Conservation (phyloP, 2,329 filamentous ascomycete genomes). For the Sordariomycetes sp. region DNA sequence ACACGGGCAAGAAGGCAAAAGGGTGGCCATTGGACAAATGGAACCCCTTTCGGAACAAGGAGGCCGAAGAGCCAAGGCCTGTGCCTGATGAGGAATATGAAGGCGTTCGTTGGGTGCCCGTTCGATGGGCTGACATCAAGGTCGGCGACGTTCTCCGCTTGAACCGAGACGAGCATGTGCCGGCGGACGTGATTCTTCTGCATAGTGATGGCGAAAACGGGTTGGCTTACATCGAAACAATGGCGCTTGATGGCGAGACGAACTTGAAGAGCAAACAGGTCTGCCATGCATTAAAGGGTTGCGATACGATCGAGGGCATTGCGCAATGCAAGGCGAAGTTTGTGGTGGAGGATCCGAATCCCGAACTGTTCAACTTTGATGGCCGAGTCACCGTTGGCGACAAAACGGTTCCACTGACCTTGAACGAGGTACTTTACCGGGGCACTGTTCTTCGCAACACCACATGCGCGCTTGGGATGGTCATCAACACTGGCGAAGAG, state of each 20-base stretch:
- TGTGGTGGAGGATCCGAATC: conserved; percentile 68
- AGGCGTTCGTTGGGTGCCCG: conserved; percentile 40
- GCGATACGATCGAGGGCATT: conserved; percentile 45
- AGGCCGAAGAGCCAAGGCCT: conserved; percentile 15
- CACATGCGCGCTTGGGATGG: conserved; percentile 59
- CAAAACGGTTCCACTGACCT: conserved; percentile 60
- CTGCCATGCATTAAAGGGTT: conserved; percentile 50
- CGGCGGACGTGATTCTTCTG: conserved; percentile 74
- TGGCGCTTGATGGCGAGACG: conserved; percentile 77
- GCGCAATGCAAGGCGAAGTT: conserved; percentile 49
- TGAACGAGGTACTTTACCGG: conserved; percentile 76
- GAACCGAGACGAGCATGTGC: conserved; percentile 65
- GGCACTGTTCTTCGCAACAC: conserved; percentile 83
- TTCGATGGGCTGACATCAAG: conserved; percentile 34
- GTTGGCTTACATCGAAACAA: conserved; percentile 75
- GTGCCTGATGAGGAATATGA: conserved; percentile 52
- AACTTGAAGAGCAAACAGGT: conserved; percentile 71
- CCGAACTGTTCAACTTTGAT: conserved; percentile 69
- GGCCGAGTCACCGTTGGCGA: conserved; percentile 53
- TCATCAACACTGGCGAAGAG: conserved; percentile 84
- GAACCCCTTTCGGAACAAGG: conserved; percentile 22
- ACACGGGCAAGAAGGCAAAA: conserved; percentile 15
- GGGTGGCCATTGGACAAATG: conserved; percentile 13
- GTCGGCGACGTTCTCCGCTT: conserved; percentile 41
- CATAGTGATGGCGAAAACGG: conserved; percentile 70